Evolutionary conservation across 352 stramenopile genomes (phyloP).

Genomic region (Phytopythium helicoides): DNA sequence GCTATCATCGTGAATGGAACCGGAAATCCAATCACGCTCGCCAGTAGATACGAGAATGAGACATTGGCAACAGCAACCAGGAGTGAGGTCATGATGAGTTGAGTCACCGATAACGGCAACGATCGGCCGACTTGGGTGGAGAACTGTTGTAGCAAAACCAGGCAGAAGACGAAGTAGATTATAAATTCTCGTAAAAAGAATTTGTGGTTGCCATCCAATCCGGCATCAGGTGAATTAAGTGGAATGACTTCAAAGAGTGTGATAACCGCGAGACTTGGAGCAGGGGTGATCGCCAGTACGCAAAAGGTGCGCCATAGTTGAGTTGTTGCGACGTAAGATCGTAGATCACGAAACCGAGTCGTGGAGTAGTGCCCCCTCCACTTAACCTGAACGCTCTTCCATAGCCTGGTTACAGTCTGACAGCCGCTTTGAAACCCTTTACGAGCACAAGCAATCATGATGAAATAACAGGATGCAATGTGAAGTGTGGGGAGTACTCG

Average conservation of each 20-base stretch:
- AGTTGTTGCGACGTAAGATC: too few species aligned
- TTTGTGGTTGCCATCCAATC: not conserved
- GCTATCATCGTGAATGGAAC: constrained; percentile 1
- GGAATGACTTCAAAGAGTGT: not conserved
- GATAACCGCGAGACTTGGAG: not conserved
- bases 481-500: too few species aligned
- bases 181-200: constrained; percentile 5
- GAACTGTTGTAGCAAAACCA: constrained; percentile 7
- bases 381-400: too few species aligned
- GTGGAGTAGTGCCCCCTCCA: too few species aligned
- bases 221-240: not conserved
- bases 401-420: too few species aligned
- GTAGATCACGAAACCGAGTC: too few species aligned
- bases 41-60: not conserved
- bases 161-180: constrained; percentile 16
- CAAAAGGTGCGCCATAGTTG: not conserved
- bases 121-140: not conserved
- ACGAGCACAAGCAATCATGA: too few species aligned
- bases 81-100: too few species aligned
- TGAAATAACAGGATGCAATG: too few species aligned
- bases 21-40: not conserved
- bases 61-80: not conserved
- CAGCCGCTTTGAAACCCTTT: too few species aligned
- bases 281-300: not conserved
- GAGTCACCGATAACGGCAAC: too few species aligned